Evolutionary conservation across 208 protist species (phyloP), one percentile per base, ranked within the genome.

Genomic region (Jaenimonas drosophilae): DNA sequence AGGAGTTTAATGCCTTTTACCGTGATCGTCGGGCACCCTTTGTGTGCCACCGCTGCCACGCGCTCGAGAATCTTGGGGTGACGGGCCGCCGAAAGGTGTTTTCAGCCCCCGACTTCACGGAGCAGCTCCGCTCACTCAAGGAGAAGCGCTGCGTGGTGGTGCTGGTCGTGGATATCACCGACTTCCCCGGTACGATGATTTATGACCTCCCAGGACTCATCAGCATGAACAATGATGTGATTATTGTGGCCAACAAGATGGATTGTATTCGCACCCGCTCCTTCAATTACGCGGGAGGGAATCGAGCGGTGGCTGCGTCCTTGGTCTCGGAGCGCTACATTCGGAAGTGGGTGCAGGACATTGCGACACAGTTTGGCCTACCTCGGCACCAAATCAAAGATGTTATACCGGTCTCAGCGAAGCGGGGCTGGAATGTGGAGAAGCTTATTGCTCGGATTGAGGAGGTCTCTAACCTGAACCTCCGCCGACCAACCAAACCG

Each of bases 201-300:
- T 86, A 87, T 54, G 75, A 95, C 52, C 54, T 95, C 32, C 80
- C 82, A 11, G 80, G 87, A 1, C 56, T 95, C 12, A 91, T 95
- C 55, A 88, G 78, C 47, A 95, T 95, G 87, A 95, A 95, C 63
- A 95, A 95, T 46, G 50, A 73, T 11, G 82, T 95, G 19, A 91
- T 95, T 42, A 85, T 95, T 30, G 82, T 72, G 4, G 83, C 82
- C 9, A 95, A 95, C 57, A 95, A 95, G 66, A 88, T 90, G 75
- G 87, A 95, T 61, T 92, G 83, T 59, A 57, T 95, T 20, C 67
- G 79, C 6, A 88, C 87, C 54, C 83, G 82, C 17, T 74, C 58
- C 26, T 92, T 92, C 47, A 54, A 75, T 26, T 95, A 92, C 65
- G 46, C n/a, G n/a, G 67, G 73, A 4, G 74, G 76, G 38, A 76